Base-by-base conservation (phyloP, 441 rosid species). In the Gossypium davidsonii region DNA sequence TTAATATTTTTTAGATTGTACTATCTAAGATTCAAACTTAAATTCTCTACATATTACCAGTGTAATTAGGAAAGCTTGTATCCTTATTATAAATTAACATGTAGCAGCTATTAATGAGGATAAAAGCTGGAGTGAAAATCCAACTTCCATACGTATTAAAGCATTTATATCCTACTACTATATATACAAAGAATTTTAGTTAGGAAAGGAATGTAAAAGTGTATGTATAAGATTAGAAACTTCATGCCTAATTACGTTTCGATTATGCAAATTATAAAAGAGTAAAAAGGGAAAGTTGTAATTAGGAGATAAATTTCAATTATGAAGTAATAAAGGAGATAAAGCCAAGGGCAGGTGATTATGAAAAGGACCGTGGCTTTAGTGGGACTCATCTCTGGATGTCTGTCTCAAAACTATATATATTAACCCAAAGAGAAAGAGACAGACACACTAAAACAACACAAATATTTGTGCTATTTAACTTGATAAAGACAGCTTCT, bases 401-500 rank as follows among this genome's bases (percentile, higher is more conserved):
- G 37, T 57, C 34, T 57, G 61, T 11, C n/a, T 23, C 31, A 23
- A 59, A 59, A 26, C 18, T 2, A 57, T 23, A 57, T 23, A 11
- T 12, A 21, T 21, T 25, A 25, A 7, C 18, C 39, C 39, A 3
- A 53, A 21, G 9, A n/a, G 14, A 61, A 37, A 31, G 66, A 61
- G 23, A 61, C 58, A 53, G 58, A 53, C 0, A 17, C 20, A 2
- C 20, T 18, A 20, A 9, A 8, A 55, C 26, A 55, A 58, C 62
- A 25, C 34, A 23, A 21, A 23, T 4, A 15, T 58, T 23, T 90
- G 84, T 78, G 85, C 67, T 62, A 42, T 20, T 68, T 18, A 53
- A 7, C 26, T 55, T 60, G 85, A 86, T 67, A 62, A 2, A 55
- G 85, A 87, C 89, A 82, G 82, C 31, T 73, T 11, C 31, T 71